Evolutionary conservation across 2,329 filamentous ascomycete genomes (phyloP).

Genomic region (Colletotrichum sp.): DNA sequence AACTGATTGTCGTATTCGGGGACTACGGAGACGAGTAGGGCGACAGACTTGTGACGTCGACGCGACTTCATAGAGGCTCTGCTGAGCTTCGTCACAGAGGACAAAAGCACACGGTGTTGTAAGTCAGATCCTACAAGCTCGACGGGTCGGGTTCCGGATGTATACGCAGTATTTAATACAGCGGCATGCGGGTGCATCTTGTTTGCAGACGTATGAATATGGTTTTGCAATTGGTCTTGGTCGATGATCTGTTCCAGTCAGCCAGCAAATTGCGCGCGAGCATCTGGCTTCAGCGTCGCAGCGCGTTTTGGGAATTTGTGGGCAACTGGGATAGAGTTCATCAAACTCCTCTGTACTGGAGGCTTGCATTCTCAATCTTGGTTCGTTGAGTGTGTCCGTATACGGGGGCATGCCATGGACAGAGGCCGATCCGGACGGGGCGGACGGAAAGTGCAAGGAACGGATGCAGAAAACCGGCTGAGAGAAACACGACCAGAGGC

Average conservation of each 20-base stretch:
- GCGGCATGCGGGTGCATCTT: not conserved
- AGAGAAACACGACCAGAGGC: not conserved
- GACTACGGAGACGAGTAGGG: not conserved
- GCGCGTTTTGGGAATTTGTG: not conserved
- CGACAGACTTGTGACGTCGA: not conserved
- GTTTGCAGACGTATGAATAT: not conserved
- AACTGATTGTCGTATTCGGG: not conserved
- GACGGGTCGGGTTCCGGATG: not conserved
- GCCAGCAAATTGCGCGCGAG: not conserved
- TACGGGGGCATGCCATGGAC: not conserved
- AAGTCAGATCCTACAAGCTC: not conserved
- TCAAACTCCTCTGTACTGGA: not conserved
- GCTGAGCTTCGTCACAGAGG: not conserved
- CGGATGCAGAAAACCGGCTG: not conserved
- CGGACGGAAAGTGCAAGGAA: not conserved
- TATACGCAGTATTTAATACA: not conserved
- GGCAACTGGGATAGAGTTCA: conserved; percentile 14
- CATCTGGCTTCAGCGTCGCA: not conserved
- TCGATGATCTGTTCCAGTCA: not conserved
- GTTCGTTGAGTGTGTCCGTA: not conserved
- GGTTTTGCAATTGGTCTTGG: not conserved
- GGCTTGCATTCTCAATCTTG: not conserved
- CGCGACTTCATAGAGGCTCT: not conserved
- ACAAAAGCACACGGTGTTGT: not conserved
- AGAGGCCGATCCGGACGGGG: not conserved